Evolutionary conservation across 2,329 filamentous ascomycete genomes (phyloP).

Genomic region (Cordyceps javanica): DNA sequence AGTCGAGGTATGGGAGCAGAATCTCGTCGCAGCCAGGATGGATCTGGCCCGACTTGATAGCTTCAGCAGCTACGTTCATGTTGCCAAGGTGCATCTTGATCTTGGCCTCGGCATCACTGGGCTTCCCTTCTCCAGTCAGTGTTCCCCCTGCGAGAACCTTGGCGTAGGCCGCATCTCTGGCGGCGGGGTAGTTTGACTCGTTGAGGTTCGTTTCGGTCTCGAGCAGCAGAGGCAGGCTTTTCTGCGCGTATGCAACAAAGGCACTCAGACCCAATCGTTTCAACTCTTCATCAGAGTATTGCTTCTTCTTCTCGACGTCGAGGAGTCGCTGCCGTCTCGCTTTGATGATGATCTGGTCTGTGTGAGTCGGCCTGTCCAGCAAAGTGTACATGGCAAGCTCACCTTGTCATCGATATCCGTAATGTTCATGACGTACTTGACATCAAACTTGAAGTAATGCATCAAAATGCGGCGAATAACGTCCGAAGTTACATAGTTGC

Average conservation of each 20-base stretch:
- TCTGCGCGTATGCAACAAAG: constrained; percentile 50
- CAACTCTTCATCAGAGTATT: constrained; percentile 41
- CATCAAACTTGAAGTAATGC: constrained; percentile 76
- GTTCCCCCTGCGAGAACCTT: constrained; percentile 49
- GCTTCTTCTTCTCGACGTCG: constrained; percentile 70
- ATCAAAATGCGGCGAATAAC: constrained; percentile 77
- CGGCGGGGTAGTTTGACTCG: constrained; percentile 42
- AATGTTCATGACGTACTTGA: constrained; percentile 90
- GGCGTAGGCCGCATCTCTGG: constrained; percentile 48
- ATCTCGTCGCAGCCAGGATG: constrained; percentile 58
- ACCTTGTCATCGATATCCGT: constrained; percentile 78
- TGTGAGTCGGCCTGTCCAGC: not conserved
- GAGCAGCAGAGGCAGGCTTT: constrained; percentile 47
- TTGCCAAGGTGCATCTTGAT: constrained; percentile 80
- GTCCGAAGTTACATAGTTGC: constrained; percentile 88
- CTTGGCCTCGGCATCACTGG: constrained; percentile 77
- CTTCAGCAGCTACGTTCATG: constrained; percentile 44
- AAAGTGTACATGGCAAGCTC: constrained; percentile 12
- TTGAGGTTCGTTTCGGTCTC: constrained; percentile 37
- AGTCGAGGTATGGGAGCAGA: constrained; percentile 77
- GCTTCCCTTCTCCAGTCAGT: constrained; percentile 49
- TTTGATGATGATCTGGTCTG: constrained; percentile 48
- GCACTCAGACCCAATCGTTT: constrained; percentile 43
- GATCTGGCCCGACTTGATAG: constrained; percentile 42
- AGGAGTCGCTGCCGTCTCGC: constrained; percentile 75